These are phyloP conservation scores for Primulina huaijiensis DNA, from an alignment of 257 asterid species.

Conservation along the genomic window DNA sequence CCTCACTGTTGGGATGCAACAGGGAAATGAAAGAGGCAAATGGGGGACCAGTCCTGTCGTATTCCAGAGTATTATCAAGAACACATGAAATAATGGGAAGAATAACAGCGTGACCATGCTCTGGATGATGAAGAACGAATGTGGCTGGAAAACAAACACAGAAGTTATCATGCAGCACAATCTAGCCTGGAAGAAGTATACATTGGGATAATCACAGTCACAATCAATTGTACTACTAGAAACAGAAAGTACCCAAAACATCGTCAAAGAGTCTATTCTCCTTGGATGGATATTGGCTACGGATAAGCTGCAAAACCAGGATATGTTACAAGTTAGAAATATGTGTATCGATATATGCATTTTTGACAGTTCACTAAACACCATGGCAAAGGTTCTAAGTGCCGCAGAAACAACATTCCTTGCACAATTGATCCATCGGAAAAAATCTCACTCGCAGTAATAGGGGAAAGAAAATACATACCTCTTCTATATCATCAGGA, in stretches of 20 bases:
- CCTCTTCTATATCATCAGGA: conserved; percentile 98
- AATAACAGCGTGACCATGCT: conserved; percentile 93
- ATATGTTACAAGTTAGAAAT: conserved; percentile 19
- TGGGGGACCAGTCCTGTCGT: conserved; percentile 69
- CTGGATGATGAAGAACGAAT: conserved; percentile 97
- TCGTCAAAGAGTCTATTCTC: conserved; percentile 91
- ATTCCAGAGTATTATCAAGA: conserved; percentile 75
- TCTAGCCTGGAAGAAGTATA: conserved; percentile 22
- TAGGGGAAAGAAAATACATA: conserved; percentile 46
- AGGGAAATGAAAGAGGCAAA: conserved; percentile 90
- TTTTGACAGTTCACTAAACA: conserved; percentile 17
- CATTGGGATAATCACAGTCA: not conserved
- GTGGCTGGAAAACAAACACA: conserved; percentile 63
- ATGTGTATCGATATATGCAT: not conserved
- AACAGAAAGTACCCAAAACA: conserved; percentile 64
- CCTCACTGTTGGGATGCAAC: conserved; percentile 83
- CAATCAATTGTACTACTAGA: conserved; percentile 15
- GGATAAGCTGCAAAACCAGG: conserved; percentile 67
- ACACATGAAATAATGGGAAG: conserved; percentile 95
- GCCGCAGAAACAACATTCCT: not conserved
- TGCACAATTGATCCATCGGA: conserved; percentile 13
- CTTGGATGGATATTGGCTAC: conserved; percentile 77
- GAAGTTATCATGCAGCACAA: conserved; percentile 25
- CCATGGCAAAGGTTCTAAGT: conserved; percentile 11
- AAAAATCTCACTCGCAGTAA: conserved; percentile 18